Evolutionary conservation across 805 yeast species (phyloP).

Genomic region (Cyberlindnera japonica): DNA sequence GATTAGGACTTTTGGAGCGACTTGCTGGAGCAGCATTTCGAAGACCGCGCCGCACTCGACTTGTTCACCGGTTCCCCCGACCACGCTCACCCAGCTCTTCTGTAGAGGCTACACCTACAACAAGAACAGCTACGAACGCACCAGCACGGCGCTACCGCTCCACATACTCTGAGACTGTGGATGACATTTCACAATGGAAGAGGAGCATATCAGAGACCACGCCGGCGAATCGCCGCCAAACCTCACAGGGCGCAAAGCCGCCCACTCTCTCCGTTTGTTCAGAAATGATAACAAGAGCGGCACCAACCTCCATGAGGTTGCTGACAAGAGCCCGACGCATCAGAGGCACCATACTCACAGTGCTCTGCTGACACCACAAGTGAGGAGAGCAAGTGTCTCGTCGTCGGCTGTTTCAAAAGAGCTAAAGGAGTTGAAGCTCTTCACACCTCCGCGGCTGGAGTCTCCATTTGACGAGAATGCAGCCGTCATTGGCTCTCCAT

Average conservation of each 20-base stretch:
- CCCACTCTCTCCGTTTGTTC: slow-evolving; percentile 52
- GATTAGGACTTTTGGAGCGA: no score
- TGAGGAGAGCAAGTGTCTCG: slow-evolving; percentile 11
- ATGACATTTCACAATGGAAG: slow-evolving; percentile 6
- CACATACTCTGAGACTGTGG: neutral
- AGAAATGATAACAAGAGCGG: slow-evolving; percentile 32
- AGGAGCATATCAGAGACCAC: slow-evolving; percentile 9
- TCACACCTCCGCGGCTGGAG: slow-evolving; percentile 10
- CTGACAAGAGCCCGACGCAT: slow-evolving; percentile 7
- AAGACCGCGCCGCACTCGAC: neutral
- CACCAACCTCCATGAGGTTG: slow-evolving; percentile 9
- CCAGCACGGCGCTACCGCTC: neutral
- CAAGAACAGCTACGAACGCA: no score
- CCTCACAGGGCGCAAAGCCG: slow-evolving; percentile 52
- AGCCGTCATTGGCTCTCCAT: neutral
- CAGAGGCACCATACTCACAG: slow-evolving; percentile 7
- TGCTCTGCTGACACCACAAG: neutral
- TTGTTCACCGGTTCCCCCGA: no score
- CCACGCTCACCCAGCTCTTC: neutral
- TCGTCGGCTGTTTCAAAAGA: slow-evolving; percentile 2
- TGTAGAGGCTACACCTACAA: no score
- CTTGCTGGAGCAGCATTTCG: no score
- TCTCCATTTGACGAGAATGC: slow-evolving; percentile 10
- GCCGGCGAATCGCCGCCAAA: slow-evolving; percentile 14
- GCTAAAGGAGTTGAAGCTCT: slow-evolving; percentile 12